These are phyloP conservation scores for Scedosporium apiospermum DNA, from an alignment of 2,329 filamentous ascomycete genomes.

Conservation along the genomic window DNA sequence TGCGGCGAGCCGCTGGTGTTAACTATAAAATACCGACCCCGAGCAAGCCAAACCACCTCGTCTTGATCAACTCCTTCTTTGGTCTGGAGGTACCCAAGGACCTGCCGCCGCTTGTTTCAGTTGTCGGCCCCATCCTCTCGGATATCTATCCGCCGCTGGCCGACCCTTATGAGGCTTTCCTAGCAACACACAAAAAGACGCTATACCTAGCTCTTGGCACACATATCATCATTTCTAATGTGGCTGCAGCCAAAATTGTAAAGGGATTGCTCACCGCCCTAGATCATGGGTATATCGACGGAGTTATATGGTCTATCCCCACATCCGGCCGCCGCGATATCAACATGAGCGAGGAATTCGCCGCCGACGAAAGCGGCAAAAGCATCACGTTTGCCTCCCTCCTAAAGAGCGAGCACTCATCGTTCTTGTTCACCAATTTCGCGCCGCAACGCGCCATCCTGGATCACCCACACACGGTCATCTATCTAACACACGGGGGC, in stretches of 20 bases:
- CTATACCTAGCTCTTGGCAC: not conserved
- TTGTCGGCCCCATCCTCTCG: conserved; percentile 29
- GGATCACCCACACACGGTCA: not conserved
- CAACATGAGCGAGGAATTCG: not conserved
- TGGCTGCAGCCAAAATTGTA: not conserved
- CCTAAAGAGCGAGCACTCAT: not conserved
- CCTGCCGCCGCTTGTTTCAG: conserved; percentile 26
- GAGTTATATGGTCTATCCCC: not conserved
- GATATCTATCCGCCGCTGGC: conserved; percentile 18
- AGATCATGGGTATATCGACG: not conserved
- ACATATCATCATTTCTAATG: not conserved
- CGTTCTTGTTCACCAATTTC: not conserved
- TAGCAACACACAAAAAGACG: not conserved
- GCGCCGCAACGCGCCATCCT: not conserved
- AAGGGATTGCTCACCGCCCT: not conserved
- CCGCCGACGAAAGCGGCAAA: not conserved
- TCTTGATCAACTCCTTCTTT: conserved; percentile 28
- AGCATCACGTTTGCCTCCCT: not conserved
- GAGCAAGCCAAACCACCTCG: conserved; percentile 29
- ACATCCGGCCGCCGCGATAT: no score
- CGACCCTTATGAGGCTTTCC: not conserved
- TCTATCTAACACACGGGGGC: conserved; percentile 4
- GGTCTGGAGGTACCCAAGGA: conserved; percentile 29
- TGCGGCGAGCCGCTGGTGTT: conserved; percentile 25
- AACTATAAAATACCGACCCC: conserved; percentile 16